A percentile compares a stretch with the other conserved stretches of the same genome.
Evolutionary conservation across 768 basidiomycete genomes (phyloP).

Genomic region (Plicaturopsis crispa): DNA sequence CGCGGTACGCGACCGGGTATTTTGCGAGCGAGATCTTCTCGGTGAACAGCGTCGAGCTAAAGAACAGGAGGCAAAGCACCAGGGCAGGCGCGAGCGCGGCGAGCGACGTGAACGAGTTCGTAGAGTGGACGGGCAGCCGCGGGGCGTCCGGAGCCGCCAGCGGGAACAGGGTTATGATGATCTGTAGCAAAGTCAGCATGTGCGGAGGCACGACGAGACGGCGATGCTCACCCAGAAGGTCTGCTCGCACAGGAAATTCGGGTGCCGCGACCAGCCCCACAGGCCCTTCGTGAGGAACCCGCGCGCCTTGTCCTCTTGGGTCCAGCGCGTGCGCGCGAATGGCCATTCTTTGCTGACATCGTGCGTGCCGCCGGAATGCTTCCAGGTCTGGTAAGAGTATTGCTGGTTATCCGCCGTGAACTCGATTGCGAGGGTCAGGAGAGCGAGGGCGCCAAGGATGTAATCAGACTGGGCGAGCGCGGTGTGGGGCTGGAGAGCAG

Average conservation of each 20-base stretch:
- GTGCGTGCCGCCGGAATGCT: slow-evolving; percentile 41
- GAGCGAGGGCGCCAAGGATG: slow-evolving; percentile 46
- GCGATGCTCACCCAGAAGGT: slow-evolving; percentile 62
- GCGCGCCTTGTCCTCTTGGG: slow-evolving; percentile 56
- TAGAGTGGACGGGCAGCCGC: slow-evolving; percentile 13
- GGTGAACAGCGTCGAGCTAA: slow-evolving; percentile 70
- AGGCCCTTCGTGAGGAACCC: slow-evolving; percentile 84
- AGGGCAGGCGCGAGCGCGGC: slow-evolving; percentile 47
- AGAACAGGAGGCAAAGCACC: slow-evolving; percentile 63
- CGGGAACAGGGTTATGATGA: slow-evolving; percentile 63
- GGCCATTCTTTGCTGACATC: slow-evolving; percentile 49
- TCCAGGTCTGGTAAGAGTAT: slow-evolving; percentile 76
- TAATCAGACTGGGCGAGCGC: slow-evolving; percentile 54
- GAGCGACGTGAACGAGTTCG: slow-evolving; percentile 18
- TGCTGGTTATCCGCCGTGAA: slow-evolving; percentile 91
- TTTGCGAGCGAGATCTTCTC: slow-evolving; percentile 75
- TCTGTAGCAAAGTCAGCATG: slow-evolving; percentile 27
- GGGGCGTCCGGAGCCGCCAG: slow-evolving; percentile 36
- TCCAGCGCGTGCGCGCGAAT: slow-evolving; percentile 60
- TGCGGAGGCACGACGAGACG: background rate
- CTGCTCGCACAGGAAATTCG: slow-evolving; percentile 91
- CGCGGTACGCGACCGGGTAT: slow-evolving; percentile 60
- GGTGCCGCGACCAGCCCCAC: slow-evolving; percentile 85
- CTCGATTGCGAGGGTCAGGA: slow-evolving; percentile 58
- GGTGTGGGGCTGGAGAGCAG: slow-evolving; percentile 46